Conservation (phyloP, 2,329 filamentous ascomycete genomes). For the Apiospora saccharicola region DNA sequence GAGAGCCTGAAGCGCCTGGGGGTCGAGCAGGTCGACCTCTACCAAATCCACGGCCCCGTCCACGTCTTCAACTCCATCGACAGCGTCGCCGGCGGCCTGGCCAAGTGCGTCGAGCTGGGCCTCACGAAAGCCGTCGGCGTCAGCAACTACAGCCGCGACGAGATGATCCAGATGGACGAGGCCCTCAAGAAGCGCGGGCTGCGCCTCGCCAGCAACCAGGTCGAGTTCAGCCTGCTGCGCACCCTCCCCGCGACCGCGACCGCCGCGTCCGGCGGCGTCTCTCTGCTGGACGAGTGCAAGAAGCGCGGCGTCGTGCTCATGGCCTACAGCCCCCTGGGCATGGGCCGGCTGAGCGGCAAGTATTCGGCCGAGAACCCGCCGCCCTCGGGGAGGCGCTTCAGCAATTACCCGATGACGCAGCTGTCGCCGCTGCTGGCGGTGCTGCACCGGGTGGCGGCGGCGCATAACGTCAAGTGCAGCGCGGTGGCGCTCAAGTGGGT, state of each 20-base stretch:
- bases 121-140: conserved; percentile 51
- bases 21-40: conserved; percentile 44
- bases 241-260: conserved; percentile 46
- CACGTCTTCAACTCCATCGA: conserved; percentile 47
- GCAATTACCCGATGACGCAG: conserved; percentile 52
- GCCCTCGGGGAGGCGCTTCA: conserved; percentile 46
- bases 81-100: conserved; percentile 49
- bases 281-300: conserved; percentile 49
- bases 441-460: conserved; percentile 45
- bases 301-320: conserved; percentile 51
- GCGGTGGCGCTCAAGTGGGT: conserved; percentile 54
- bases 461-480: conserved; percentile 42
- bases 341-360: conserved; percentile 50
- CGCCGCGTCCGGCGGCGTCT: conserved; percentile 26
- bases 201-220: conserved; percentile 52
- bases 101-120: conserved; percentile 50
- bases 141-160: conserved; percentile 50
- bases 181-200: conserved; percentile 46
- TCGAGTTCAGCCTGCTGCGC: conserved; percentile 52
- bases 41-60: conserved; percentile 51
- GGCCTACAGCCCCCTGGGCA: conserved; percentile 49
- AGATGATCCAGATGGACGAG: conserved; percentile 52
- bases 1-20: conserved; percentile 47
- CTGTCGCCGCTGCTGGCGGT: conserved; percentile 47
- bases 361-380: conserved; percentile 48